A percentile compares a stretch with the other conserved stretches of the same genome.
Conservation (phyloP, 177 flowering plant genomes). For the Tripterygium wilfordii region DNA sequence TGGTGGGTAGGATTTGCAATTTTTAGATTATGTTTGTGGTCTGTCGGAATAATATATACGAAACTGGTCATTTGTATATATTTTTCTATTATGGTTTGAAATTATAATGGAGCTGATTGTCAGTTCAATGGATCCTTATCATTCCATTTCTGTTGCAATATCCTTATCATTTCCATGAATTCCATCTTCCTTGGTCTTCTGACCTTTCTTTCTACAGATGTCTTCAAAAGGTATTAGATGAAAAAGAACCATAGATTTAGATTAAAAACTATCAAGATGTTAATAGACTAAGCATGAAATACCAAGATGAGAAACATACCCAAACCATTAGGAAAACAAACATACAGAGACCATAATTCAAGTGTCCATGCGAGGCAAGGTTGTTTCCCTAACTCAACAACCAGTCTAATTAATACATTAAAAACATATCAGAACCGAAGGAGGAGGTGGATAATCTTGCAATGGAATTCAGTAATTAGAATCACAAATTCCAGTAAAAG, state of each 20-base stretch:
- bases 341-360: background rate
- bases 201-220: too few relatives aligned
- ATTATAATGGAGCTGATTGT: too few relatives aligned
- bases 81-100: conserved; percentile 4
- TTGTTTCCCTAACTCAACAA: conserved; percentile 17
- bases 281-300: too few relatives aligned
- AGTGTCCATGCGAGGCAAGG: conserved; percentile 2
- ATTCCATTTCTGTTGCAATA: too few relatives aligned
- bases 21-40: conserved; percentile 4
- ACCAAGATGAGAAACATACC: too few relatives aligned
- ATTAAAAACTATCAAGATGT: too few relatives aligned
- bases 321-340: background rate
- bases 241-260: too few relatives aligned
- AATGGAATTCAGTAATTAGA: conserved; percentile 10
- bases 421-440: conserved; percentile 18
- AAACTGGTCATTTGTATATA: conserved; percentile 27
- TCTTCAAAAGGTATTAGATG: too few relatives aligned
- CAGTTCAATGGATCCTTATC: too few relatives aligned
- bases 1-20: conserved; percentile 7
- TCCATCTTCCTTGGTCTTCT: too few relatives aligned
- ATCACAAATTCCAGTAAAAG: conserved; percentile 19
- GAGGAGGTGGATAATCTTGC: conserved; percentile 12
- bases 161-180: too few relatives aligned
- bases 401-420: conserved; percentile 12
- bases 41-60: conserved; percentile 14